Percentiles rank a stretch among this genome's conserved stretches.
Evolutionary conservation across 2,329 filamentous ascomycete genomes (phyloP).

Genomic region (Teratosphaeria gauchensis): DNA sequence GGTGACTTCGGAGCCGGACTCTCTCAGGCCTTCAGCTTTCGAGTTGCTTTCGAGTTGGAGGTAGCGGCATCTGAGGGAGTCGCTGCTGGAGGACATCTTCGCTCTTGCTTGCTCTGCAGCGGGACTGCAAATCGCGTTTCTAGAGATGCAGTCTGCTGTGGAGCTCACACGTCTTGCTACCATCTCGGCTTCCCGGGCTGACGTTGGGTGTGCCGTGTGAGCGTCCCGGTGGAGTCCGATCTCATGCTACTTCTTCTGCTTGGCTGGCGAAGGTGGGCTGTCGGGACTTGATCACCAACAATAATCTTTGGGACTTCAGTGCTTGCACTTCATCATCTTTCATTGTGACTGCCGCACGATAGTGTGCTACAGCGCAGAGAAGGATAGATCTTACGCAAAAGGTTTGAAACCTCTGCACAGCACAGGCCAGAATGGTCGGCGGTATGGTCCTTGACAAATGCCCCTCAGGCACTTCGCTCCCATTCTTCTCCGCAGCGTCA

Average conservation of each 20-base stretch:
- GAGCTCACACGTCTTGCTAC: background rate
- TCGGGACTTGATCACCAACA: background rate
- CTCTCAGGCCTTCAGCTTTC: background rate
- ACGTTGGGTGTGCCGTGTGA: background rate
- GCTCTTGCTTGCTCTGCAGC: background rate
- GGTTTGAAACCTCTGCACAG: background rate
- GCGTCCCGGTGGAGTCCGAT: background rate
- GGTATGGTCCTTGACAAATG: too few relatives aligned
- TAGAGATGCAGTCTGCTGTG: background rate
- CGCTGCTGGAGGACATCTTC: background rate
- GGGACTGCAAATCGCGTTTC: background rate
- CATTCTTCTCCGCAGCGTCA: too few relatives aligned
- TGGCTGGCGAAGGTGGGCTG: background rate
- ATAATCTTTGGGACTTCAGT: background rate
- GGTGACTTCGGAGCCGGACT: background rate
- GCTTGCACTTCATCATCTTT: background rate
- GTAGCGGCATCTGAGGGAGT: background rate
- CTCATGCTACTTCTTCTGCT: background rate
- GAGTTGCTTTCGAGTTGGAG: background rate
- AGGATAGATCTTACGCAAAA: background rate
- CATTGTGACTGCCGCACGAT: background rate
- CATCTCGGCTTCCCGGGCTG: background rate
- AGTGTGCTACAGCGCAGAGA: background rate
- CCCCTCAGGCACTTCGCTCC: too few relatives aligned
- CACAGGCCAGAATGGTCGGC: too few relatives aligned